phyloP scores from a whole-genome alignment of 2,329 filamentous ascomycete genomes.

The Talaromyces marneffei region DNA sequence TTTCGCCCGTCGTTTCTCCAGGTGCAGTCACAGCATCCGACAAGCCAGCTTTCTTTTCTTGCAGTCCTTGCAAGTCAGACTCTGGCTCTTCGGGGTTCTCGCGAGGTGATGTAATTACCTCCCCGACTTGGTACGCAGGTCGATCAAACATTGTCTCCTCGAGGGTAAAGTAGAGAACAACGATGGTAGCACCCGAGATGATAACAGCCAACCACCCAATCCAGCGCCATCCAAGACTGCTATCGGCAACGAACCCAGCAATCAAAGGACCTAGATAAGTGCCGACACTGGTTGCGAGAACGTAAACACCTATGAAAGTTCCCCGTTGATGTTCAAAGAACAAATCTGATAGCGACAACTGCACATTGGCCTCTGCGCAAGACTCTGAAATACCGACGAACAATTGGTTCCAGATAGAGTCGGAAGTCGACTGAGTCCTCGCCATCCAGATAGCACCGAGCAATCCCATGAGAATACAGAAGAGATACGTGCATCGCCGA shows the following conservation, averaged over 20 bases:
- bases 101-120: constrained; percentile 5
- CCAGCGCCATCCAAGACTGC: constrained; percentile 49
- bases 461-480: constrained; percentile 47
- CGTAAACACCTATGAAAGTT: constrained; percentile 50
- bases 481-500: constrained; percentile 49
- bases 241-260: constrained; percentile 47
- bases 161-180: constrained; percentile 48
- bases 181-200: constrained; percentile 43
- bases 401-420: constrained; percentile 52
- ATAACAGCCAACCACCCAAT: constrained; percentile 50
- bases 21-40: neutral
- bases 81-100: constrained; percentile 11
- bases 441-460: constrained; percentile 53
- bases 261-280: constrained; percentile 53
- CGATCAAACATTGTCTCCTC: constrained; percentile 44
- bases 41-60: neutral
- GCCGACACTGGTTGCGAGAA: constrained; percentile 51
- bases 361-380: constrained; percentile 52
- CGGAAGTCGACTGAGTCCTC: constrained; percentile 36
- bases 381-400: constrained; percentile 55
- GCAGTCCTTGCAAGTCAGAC: neutral
- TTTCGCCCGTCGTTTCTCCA: constrained; percentile 16
- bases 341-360: constrained; percentile 53
- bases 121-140: constrained; percentile 8
- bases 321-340: constrained; percentile 56